Conservation (phyloP, 352 stramenopile species). For the Blastocystis sp. region DNA sequence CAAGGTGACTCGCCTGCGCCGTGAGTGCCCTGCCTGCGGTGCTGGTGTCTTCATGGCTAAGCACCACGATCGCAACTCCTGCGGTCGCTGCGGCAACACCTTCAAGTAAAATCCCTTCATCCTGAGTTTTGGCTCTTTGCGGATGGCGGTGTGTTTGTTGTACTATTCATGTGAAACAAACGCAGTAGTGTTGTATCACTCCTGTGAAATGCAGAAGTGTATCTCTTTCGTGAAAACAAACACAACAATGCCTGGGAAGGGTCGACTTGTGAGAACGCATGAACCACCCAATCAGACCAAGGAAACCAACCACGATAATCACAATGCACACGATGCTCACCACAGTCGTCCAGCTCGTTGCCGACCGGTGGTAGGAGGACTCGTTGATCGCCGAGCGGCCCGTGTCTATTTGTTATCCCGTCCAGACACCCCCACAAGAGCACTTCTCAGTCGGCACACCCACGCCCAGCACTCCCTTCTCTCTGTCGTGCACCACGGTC, state of each 20-base stretch:
- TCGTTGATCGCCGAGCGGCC: neutral
- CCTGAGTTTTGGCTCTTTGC: neutral
- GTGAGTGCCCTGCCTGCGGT: constrained; percentile 93
- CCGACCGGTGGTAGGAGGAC: neutral
- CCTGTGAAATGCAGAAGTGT: no score
- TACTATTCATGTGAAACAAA: neutral
- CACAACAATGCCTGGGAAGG: no score
- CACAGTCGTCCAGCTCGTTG: neutral
- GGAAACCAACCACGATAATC: neutral
- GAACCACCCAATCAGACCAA: neutral
- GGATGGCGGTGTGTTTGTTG: neutral
- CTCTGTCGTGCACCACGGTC: neutral
- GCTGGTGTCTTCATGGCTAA: constrained; percentile 98
- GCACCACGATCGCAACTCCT: constrained; percentile 98
- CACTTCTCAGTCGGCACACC: neutral
- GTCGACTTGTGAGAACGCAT: neutral
- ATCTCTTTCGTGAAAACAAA: no score
- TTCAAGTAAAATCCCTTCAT: constrained; percentile 75
- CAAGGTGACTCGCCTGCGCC: constrained; percentile 93
- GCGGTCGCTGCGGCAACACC: constrained; percentile 94
- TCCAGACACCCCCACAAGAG: neutral
- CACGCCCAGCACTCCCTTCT: neutral
- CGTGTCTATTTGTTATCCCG: neutral
- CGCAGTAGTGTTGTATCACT: neutral
- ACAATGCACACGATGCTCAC: neutral